phyloP scores from a whole-genome alignment of 2,329 filamentous ascomycete species.

The Clonostachys chloroleuca region DNA sequence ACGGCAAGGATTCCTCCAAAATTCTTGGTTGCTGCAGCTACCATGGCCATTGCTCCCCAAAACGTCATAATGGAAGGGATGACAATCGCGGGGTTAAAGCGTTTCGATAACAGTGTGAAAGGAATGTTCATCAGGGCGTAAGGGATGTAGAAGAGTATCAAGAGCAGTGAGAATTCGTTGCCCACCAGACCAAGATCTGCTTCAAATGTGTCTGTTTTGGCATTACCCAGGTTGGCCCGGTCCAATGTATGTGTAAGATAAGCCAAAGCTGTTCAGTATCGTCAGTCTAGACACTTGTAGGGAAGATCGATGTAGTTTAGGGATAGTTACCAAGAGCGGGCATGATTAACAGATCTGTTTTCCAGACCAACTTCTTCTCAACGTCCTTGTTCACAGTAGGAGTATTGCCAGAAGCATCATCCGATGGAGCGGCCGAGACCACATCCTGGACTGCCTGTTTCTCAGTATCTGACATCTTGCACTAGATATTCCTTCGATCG shows the following conservation, averaged over 20 bases:
- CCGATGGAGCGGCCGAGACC: no score
- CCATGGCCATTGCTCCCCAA: constrained; percentile 27
- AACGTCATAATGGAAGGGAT: constrained; percentile 21
- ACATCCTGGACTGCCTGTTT: no score
- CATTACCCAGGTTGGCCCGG: constrained; percentile 1
- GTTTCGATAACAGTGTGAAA: constrained; percentile 32
- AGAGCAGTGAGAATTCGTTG: background rate
- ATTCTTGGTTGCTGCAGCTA: constrained; percentile 7
- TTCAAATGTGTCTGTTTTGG: background rate
- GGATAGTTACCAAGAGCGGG: background rate
- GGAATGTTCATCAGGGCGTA: constrained; percentile 29
- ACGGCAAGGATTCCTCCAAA: constrained; percentile 24
- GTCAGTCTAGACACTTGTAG: background rate
- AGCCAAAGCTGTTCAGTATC: background rate
- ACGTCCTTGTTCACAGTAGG: no score
- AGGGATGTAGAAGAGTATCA: constrained; percentile 11
- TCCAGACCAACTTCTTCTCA: no score
- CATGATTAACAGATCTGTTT: no score
- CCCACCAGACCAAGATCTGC: background rate
- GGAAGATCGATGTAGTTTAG: no score
- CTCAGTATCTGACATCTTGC: no score
- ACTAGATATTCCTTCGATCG: no score
- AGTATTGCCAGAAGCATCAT: no score
- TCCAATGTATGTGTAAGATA: no score
- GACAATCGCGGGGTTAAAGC: constrained; percentile 27